Evolutionary conservation across 176 grass and related monocot genomes (phyloP).

Genomic region (Microstegium vimineum): DNA sequence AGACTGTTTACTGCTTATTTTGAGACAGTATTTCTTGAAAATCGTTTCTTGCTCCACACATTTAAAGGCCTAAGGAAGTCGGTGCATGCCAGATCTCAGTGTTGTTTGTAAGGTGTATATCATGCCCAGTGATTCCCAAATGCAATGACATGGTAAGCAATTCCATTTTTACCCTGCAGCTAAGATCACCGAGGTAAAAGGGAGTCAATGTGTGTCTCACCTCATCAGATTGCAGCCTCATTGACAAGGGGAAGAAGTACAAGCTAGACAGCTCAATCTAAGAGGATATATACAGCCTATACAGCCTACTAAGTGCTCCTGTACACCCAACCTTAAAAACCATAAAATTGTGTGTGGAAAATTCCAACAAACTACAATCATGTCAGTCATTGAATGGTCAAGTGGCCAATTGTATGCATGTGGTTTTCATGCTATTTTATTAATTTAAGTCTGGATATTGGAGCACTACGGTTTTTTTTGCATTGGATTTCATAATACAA

Average conservation of each 20-base stretch:
- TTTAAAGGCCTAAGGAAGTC: background rate
- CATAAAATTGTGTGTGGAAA: background rate
- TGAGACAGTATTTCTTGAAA: too few relatives aligned
- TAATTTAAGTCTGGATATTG: background rate
- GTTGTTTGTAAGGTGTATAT: background rate
- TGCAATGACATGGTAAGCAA: background rate
- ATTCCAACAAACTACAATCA: background rate
- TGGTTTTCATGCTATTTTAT: background rate
- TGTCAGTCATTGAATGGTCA: background rate
- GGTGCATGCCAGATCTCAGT: background rate
- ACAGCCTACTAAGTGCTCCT: background rate
- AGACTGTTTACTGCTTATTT: too few relatives aligned
- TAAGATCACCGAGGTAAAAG: background rate
- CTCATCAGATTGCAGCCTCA: background rate
- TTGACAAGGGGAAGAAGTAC: background rate
- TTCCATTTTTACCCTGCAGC: background rate
- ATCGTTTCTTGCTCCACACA: background rate
- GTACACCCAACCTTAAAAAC: background rate
- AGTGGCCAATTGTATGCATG: background rate
- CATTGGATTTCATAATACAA: too few relatives aligned
- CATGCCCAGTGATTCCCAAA: background rate
- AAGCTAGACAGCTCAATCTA: background rate
- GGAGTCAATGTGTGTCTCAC: background rate
- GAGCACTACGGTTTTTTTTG: too few relatives aligned
- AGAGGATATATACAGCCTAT: background rate